Evolutionary conservation across 331 rosid genomes (phyloP), one percentile per base, ranked within the genome.

Genomic region (Quercus tomentella): DNA sequence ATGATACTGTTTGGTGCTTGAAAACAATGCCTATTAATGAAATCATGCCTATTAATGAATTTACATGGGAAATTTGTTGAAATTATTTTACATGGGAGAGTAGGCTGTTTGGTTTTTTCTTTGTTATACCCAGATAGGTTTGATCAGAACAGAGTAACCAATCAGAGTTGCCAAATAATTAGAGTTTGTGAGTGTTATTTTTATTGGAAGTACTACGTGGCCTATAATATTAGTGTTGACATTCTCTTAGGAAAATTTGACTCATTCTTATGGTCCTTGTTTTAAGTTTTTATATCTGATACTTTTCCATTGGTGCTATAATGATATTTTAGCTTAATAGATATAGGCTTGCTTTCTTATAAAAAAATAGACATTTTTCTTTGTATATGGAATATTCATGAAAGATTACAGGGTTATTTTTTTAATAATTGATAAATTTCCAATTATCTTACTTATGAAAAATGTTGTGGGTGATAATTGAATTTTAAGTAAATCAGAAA

Each of bases 271-370:
- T 75, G 72, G 61, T 71, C 73, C 70, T 45, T 55, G 67, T 61
- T 31, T 58, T 72, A 35, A 58, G 69, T 58, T 73, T 14, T n/a
- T 76, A 76, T 70, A 16, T 41, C 79, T 51, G 75, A 54, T 70
- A 12, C 56, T 78, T 86, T 60, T 45, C 76, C 75, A 17, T 74
- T 79, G 79, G 35, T 82, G 43, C 22, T 71, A 69, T 76, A 75
- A 23, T 33, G 54, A 15, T 21, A 52, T 70, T 77, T 21, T 62
- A 56, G 66, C 72, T 79, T 69, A 68, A 56, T 56, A 81, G 56
- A 22, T 69, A 51, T 54, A 8, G 63, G 51, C 56, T 70, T 80
- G 7, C 49, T 9, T 80, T 57, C 26, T 71, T 58, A 56, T 18
- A 74, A 8, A 31, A 25, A 61, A 60, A 72, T 22, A 63, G 9